A percentile compares a stretch with the other conserved stretches of the same genome.
Conservation (phyloP, 2,329 filamentous ascomycete genomes). For the Podosphaera fusca region DNA sequence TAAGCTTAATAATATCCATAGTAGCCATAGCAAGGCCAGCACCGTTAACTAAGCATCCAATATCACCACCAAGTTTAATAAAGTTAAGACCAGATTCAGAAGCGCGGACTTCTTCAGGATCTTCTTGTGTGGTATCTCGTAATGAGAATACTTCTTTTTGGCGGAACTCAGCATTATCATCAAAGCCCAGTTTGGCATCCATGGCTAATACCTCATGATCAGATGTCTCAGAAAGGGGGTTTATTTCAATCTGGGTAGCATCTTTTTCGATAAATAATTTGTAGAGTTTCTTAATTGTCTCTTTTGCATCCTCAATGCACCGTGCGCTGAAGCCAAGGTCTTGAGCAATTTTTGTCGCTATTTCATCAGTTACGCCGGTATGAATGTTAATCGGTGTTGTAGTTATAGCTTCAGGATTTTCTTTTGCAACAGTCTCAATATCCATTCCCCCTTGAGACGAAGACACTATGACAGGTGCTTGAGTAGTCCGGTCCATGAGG, state of each 20-base stretch:
- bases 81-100: constrained; percentile 93
- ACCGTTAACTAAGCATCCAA: constrained; percentile 97
- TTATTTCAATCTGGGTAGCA: constrained; percentile 98
- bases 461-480: constrained; percentile 85
- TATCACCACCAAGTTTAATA: constrained; percentile 99
- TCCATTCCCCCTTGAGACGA: constrained; percentile 98
- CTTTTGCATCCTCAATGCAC: constrained; percentile 85
- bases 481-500: constrained; percentile 85
- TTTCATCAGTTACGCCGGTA: constrained; percentile 81
- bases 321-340: constrained; percentile 95
- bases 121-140: constrained; percentile 90
- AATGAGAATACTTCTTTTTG: constrained; percentile 89
- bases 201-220: constrained; percentile 97
- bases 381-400: constrained; percentile 91
- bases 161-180: constrained; percentile 96
- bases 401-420: constrained; percentile 85
- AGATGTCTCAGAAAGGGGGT: constrained; percentile 91
- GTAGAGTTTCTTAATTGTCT: constrained; percentile 97
- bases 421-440: constrained; percentile 95
- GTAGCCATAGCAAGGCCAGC: constrained; percentile 98
- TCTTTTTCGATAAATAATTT: constrained; percentile 97
- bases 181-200: constrained; percentile 97
- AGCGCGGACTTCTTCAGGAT: constrained; percentile 91
- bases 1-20: constrained; percentile 99
- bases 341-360: constrained; percentile 69